A percentile compares a stretch with the other conserved stretches of the same genome.
Conservation (phyloP, 139 green algal genomes). For the Chlorella sp. region DNA sequence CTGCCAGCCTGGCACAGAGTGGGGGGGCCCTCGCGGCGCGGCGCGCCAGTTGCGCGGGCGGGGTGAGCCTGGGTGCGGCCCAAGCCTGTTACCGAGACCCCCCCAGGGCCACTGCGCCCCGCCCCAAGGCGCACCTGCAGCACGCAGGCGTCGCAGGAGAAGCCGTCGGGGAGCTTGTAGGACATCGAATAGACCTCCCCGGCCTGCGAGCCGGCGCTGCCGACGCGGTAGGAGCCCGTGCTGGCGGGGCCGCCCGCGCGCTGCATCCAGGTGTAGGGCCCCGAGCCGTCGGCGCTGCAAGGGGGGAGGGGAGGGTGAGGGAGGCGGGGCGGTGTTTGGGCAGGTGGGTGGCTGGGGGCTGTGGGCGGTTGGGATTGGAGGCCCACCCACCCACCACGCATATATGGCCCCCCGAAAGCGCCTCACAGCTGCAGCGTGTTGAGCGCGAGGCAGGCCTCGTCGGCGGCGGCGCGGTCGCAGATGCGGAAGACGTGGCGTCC, state of each 20-base stretch:
- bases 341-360: neutral
- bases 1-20: too few relatives aligned
- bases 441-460: neutral
- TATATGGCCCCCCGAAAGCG: neutral
- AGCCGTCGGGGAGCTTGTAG: constrained; percentile 15
- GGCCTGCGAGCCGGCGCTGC: neutral
- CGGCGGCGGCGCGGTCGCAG: neutral
- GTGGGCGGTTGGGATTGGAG: neutral
- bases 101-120: neutral
- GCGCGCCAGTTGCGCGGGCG: too few relatives aligned
- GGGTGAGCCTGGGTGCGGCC: too few relatives aligned
- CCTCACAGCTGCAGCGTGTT: constrained; percentile 13
- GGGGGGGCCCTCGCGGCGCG: too few relatives aligned
- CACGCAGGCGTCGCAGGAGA: constrained; percentile 10
- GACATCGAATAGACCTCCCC: constrained; percentile 14
- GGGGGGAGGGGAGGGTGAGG: neutral
- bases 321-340: too few relatives aligned
- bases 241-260: neutral
- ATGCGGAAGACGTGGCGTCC: constrained; percentile 13
- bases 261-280: constrained; percentile 8
- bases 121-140: constrained; percentile 1
- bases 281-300: constrained; percentile 8
- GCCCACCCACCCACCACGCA: neutral
- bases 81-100: too few relatives aligned
- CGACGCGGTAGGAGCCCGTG: neutral